phyloP scores from a whole-genome alignment of 2,329 filamentous ascomycete genomes.

The Microcyclospora pomicola region DNA sequence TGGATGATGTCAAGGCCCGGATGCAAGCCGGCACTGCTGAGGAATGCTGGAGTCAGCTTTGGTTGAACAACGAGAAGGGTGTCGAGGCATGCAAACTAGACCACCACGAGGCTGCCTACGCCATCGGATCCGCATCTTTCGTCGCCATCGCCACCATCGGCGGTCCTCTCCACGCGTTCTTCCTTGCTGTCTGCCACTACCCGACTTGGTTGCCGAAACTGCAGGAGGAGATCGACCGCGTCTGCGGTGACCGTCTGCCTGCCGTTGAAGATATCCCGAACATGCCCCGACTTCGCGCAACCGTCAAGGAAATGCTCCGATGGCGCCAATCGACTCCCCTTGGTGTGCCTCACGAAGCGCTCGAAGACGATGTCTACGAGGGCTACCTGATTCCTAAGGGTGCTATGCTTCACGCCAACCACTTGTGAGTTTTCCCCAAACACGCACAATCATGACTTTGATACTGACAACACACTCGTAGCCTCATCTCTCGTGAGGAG shows the following conservation, averaged over 20 bases:
- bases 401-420: slow-evolving; percentile 22
- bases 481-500: slow-evolving; percentile 20
- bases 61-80: slow-evolving; percentile 18
- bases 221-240: slow-evolving; percentile 20
- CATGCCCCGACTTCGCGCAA: slow-evolving; percentile 20
- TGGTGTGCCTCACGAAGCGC: slow-evolving; percentile 23
- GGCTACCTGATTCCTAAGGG: slow-evolving; percentile 26
- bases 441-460: too few relatives aligned
- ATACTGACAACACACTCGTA: slow-evolving; percentile 1
- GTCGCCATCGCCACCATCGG: slow-evolving; percentile 23
- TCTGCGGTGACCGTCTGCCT: slow-evolving; percentile 20
- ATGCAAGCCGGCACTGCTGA: slow-evolving; percentile 12
- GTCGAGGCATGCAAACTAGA: slow-evolving; percentile 15
- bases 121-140: slow-evolving; percentile 22
- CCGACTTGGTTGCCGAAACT: slow-evolving; percentile 18
- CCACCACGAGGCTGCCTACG: slow-evolving; percentile 21
- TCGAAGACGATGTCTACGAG: slow-evolving; percentile 25
- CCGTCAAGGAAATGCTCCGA: slow-evolving; percentile 22
- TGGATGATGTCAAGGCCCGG: slow-evolving; percentile 17
- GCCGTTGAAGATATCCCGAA: slow-evolving; percentile 18
- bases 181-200: slow-evolving; percentile 22
- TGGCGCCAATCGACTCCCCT: slow-evolving; percentile 28
- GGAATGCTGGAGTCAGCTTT: slow-evolving; percentile 21
- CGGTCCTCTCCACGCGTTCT: slow-evolving; percentile 22
- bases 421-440: slow-evolving; percentile 15